Base-by-base conservation (phyloP, 2,329 filamentous ascomycete genomes). In the Pezicula neosporulosa region DNA sequence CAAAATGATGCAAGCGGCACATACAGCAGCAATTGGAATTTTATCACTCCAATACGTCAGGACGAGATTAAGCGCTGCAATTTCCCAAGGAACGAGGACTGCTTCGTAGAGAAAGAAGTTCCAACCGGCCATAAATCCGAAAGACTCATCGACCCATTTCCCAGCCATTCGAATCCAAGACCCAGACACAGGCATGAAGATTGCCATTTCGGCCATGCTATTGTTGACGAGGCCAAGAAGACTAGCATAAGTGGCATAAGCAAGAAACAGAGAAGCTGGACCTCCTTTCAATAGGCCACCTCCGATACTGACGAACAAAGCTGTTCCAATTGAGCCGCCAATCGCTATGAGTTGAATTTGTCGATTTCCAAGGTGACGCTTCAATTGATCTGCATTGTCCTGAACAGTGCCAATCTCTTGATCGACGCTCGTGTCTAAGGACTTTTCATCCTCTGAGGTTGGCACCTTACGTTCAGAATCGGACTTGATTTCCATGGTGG, bases 31-130 rank as follows among this genome's bases (percentile, higher is more conserved):
- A 1, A 66, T 62, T 3, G 68, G 65, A n/a, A 70, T 59, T 21
- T 61, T 60, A 9, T 65, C 59, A 1, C 60, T 63, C 77, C 77
- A 80, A 48, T 66, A 72, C 2, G 63, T 64, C 13, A 72, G 38
- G 2, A 72, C 68, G 19, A 70, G 51, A n/a, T 63, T 67, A 36
- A 70, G 60, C 3, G 69, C 69, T 0, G 68, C 64, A 46, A 71
- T 70, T 47, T 72, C 70, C 48, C 70, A 72, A 0, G 69, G 69
- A 42, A 72, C 65, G 18, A 44, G 36, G 12, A 50, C 24, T 24
- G 80, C 81, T 62, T 84, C 79, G 60, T 85, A 83, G 6, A 83
- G 82, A 79, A 80, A 85, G 62, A 78, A 79, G 51, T 79, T 80
- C 76, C 75, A 78, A 0, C 75, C 77, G n/a, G 76, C 63, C 9